Conservation (phyloP, 768 basidiomycete species). For the Pleurotus salmoneostramineus region DNA sequence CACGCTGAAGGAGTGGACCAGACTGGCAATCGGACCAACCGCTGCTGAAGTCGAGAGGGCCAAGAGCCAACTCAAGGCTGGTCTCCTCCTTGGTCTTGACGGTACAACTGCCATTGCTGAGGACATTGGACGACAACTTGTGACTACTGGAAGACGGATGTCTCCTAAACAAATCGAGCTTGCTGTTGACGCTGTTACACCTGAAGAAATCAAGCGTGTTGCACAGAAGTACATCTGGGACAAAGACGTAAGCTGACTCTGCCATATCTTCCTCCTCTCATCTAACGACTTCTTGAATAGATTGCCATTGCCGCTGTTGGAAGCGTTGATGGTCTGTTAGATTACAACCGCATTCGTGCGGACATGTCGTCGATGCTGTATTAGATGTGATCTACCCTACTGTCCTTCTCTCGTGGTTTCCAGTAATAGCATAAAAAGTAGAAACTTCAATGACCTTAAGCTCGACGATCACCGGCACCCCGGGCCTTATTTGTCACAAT, state of each 20-base stretch:
- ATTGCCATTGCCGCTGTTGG: conserved; percentile 88
- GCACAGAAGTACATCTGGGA: conserved; percentile 98
- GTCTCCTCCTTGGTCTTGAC: conserved; percentile 83
- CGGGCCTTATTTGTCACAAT: no score
- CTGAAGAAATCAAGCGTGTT: conserved; percentile 88
- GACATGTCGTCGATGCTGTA: conserved; percentile 81
- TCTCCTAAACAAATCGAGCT: conserved; percentile 93
- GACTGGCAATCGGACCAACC: conserved; percentile 87
- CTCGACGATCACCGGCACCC: no score
- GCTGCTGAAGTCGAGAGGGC: conserved; percentile 91
- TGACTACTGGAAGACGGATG: conserved; percentile 87
- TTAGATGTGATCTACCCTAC: conserved; percentile 31
- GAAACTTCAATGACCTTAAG: background rate
- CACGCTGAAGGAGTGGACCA: conserved; percentile 92
- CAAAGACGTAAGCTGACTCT: conserved; percentile 65
- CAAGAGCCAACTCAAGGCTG: conserved; percentile 98
- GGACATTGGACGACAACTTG: conserved; percentile 96
- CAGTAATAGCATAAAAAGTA: conserved; percentile 5
- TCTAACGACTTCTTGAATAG: conserved; percentile 29
- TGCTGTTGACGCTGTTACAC: conserved; percentile 84
- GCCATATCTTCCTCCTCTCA: background rate
- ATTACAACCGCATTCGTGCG: conserved; percentile 86
- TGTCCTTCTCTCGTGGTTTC: background rate
- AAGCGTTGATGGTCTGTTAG: conserved; percentile 85
- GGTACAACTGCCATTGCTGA: conserved; percentile 97